These are phyloP conservation scores for Venturia effusa DNA, from an alignment of 2,329 filamentous ascomycete genomes.

Conservation along the genomic window DNA sequence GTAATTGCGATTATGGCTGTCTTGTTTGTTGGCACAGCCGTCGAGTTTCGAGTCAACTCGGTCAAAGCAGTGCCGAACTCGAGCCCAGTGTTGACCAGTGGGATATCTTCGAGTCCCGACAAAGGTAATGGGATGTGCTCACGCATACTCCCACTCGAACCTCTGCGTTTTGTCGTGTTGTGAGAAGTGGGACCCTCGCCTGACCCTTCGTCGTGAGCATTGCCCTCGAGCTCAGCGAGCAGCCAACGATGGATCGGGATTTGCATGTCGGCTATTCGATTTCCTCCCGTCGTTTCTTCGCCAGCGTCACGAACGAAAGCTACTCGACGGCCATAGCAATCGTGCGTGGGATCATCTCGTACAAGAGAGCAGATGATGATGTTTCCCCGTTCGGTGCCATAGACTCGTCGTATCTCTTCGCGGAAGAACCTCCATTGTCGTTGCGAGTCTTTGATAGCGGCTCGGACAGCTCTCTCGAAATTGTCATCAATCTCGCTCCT, in stretches of 20 bases:
- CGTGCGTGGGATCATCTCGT: conserved; percentile 17
- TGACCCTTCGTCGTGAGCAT: conserved; percentile 16
- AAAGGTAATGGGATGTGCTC: not conserved
- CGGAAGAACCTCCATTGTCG: conserved; percentile 19
- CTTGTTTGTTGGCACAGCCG: conserved; percentile 15
- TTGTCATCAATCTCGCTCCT: conserved; percentile 18
- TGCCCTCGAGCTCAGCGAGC: conserved; percentile 16
- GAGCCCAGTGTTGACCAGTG: conserved; percentile 13
- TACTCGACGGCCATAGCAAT: conserved; percentile 18
- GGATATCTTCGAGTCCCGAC: conserved; percentile 3
- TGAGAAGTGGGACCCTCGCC: conserved; percentile 11
- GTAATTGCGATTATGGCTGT: conserved; percentile 17
- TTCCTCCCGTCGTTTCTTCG: conserved; percentile 10
- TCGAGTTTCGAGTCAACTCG: conserved; percentile 14
- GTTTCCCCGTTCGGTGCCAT: conserved; percentile 19
- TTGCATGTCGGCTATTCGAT: conserved; percentile 18
- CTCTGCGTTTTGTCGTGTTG: conserved; percentile 17
- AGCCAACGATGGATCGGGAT: conserved; percentile 17
- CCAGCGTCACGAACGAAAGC: conserved; percentile 16
- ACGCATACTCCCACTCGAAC: conserved; percentile 14
- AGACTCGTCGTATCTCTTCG: conserved; percentile 17
- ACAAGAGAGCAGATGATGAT: conserved; percentile 19
- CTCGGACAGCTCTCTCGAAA: conserved; percentile 17
- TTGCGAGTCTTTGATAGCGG: conserved; percentile 17
- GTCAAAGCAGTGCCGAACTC: conserved; percentile 15